Evolutionary conservation across 257 asterid genomes (phyloP), one percentile per base, ranked within the genome.

Genomic region (Nicotiana paniculata): DNA sequence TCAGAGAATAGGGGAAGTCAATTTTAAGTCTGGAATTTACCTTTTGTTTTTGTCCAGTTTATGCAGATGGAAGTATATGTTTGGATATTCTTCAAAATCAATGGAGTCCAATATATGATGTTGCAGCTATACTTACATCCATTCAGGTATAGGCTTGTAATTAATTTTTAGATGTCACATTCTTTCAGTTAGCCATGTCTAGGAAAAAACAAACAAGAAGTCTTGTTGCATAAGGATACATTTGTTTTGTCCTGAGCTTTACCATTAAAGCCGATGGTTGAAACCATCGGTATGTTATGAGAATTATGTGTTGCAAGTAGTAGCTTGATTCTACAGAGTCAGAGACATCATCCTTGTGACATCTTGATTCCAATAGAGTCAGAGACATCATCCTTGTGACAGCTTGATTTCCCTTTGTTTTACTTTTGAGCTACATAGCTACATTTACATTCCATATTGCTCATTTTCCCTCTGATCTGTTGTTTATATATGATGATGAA

Each of bases 71-170:
- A 85, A 93, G 98, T 81, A 95, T 95, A 86, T 93, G 97, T 81
- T 90, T 93, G 89, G 98, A 95, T 89, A 95, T 95, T 87, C 97
- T 95, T 85, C 98, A 95, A 85, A 93, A 93, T 88, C 97, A 95
- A 79, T 95, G 98, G 98, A 95, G 98, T 86, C 98, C 98, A 17
- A 93, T 95, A 67, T 95, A 95, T 85, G 98, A 95, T 82, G 97
- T 90, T 81, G 98, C 98, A 57, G 97, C 98, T 61, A 93, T 95
- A 86, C 93, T 95, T 62, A 95, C 97, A 10, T 95, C 98, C 53
- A 85, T 95, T 83, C 98, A 95, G 98, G 98, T 94, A 86, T 59
- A 77, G 35, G 7, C 24, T 48, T 39, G 75, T 75, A 51, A 26
- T 75, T 75, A 17, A 15, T 15, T 51, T 51, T 75, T 48, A 6